Evolutionary conservation across 768 basidiomycete species (phyloP).

Genomic region (Auriscalpium microsporum): DNA sequence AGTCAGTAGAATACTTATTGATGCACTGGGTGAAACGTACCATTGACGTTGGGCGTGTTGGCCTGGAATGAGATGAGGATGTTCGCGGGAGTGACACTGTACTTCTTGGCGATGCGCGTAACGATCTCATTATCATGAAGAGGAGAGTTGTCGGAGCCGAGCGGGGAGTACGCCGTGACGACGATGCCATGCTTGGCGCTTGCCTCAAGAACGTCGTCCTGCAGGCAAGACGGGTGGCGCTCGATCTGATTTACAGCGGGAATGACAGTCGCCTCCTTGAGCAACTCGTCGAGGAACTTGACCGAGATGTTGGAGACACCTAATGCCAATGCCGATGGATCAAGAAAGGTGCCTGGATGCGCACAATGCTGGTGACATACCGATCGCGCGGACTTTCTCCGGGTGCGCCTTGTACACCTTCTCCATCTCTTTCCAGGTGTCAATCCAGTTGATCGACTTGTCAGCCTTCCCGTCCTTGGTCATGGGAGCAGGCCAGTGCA

Average conservation of each 20-base stretch:
- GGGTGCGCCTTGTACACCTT: conserved; percentile 53
- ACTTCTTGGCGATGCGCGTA: conserved; percentile 50
- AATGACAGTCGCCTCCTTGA: conserved; percentile 44
- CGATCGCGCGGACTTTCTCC: conserved; percentile 73
- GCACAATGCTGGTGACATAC: conserved; percentile 21
- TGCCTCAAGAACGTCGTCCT: conserved; percentile 55
- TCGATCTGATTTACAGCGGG: conserved; percentile 81
- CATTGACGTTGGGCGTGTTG: conserved; percentile 50
- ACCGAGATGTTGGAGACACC: conserved; percentile 68
- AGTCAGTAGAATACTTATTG: conserved; percentile 14
- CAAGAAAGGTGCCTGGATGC: conserved; percentile 2
- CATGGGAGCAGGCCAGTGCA: conserved; percentile 83
- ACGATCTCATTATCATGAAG: conserved; percentile 55
- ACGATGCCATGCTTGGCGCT: conserved; percentile 58
- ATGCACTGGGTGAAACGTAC: conserved; percentile 23
- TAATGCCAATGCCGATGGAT: conserved; percentile 14
- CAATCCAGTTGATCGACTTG: conserved; percentile 50
- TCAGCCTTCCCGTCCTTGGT: conserved; percentile 45
- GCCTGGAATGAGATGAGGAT: conserved; percentile 68
- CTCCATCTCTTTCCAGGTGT: conserved; percentile 79
- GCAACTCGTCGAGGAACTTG: conserved; percentile 51
- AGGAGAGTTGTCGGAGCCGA: conserved; percentile 65
- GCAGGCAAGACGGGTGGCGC: conserved; percentile 63
- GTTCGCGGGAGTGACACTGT: conserved; percentile 52
- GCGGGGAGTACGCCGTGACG: conserved; percentile 71